Base-by-base conservation (phyloP, 2,329 filamentous ascomycete genomes). In the Fusarium vanettenii region DNA sequence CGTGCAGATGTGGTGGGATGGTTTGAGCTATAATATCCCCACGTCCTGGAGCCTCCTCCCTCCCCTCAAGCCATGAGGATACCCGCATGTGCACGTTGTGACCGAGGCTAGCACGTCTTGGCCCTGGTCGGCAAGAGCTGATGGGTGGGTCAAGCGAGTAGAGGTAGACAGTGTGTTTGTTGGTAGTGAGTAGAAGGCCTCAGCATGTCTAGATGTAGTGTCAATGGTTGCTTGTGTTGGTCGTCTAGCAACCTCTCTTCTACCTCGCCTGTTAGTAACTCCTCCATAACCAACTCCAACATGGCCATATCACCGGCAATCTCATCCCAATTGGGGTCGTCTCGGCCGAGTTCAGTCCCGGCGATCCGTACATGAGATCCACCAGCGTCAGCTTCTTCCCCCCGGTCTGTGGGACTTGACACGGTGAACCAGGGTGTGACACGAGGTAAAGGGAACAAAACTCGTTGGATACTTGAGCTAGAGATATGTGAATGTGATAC, bases 391-490 rank as follows among this genome's bases (percentile, higher is more conserved):
- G 33, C 48, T 52, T 52, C 48, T 52, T 55, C 45, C 56, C 55
- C 55, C 56, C 56, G 22, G 68, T 41, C 64, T 59, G 52, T 56
- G 35, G 62, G 61, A 64, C 62, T 45, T 41, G 31, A 67, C 63
- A 27, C 50, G 50, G 50, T 60, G 64, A 56, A 25, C 14, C 13
- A 31, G 50, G 65, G 52, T 72, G 52, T 55, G 55, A 72, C 67
- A 66, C 62, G 56, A 76, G 45, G 50, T 64, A 70, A 50, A 50
- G 70, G 50, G 29, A 71, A 66, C 45, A 66, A 64, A 45, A 68
- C 64, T 76, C 45, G 60, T 72, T 72, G 43, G 59, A 71, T 56
- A 72, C 62, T 57, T 57, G 57, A 77, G 60, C 66, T 77, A 71
- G 64, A 71, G 71, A 75, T 66, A 70, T 27, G 45, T 66, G 41